Evolutionary conservation across 2,329 filamentous ascomycete species (phyloP), one percentile per base, ranked within the genome.

Genomic region (Arthrobotrys musiformis): DNA sequence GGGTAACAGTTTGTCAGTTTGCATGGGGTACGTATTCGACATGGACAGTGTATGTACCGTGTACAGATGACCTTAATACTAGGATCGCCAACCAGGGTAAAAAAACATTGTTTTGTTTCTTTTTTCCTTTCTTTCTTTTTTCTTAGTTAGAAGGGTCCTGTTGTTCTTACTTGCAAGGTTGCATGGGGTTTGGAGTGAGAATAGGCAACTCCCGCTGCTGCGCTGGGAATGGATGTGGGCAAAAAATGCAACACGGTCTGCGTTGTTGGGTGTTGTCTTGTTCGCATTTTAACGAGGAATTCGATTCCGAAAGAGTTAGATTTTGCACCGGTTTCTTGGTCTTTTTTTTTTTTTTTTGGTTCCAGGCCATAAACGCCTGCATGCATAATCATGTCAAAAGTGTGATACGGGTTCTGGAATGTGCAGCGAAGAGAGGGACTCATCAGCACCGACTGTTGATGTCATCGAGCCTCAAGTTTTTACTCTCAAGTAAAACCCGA

Each of bases 151-250:
- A 40, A 58, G 54, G 50, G 50, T 56, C 19, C 22, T 26, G 22
- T 33, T 11, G n/a, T n/a, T n/a, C n/a, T n/a, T n/a, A n/a, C n/a
- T 40, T 56, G 50, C 50, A 56, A 56, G 50, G 50, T 56, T 35
- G 7, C 50, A 52, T 52, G 19, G 44, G 44, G 44, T 52, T 33
- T 9, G n/a, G 8, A 5, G 24, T 40, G 54, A 58, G 54, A 58
- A 40, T 40, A 28, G 54, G 54, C 54, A 58, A 40, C 30, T 37
- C 40, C 54, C 28, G 33, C 17, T 17, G 30, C n/a, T n/a, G n/a
- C n/a, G n/a, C n/a, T n/a, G 11, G 28, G 54, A 40, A 56, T 56
- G 30, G 5, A n/a, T 11, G 50, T 3, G 50, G 6, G 28, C 30
- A 5, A 28, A 35, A 58, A 58, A 58, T 58, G 33, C 54, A 58